These are phyloP conservation scores for Fusarium vanettenii DNA, from an alignment of 2,329 filamentous ascomycete genomes.

Conservation along the genomic window DNA sequence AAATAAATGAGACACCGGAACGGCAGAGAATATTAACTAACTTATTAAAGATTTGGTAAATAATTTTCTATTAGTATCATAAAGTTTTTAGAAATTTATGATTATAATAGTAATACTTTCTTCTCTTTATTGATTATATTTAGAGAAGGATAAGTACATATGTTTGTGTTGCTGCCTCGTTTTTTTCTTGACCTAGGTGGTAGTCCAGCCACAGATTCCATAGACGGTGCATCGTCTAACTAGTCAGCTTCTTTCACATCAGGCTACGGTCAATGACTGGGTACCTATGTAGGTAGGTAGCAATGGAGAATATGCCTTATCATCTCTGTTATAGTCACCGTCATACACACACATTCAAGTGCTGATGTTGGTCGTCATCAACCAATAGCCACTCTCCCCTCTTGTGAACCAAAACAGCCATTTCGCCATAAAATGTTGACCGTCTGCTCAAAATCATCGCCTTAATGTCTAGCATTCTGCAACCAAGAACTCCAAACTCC, in stretches of 20 bases:
- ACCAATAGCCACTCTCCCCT: conserved; percentile 26
- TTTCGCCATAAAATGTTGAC: conserved; percentile 17
- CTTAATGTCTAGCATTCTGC: conserved; percentile 16
- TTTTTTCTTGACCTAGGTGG: no score
- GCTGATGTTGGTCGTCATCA: conserved; percentile 26
- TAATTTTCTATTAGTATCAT: no score
- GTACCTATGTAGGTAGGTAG: background rate
- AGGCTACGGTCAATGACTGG: background rate
- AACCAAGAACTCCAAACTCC: conserved; percentile 42
- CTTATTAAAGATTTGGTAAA: no score
- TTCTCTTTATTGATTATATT: no score
- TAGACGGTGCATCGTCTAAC: background rate
- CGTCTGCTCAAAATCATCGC: conserved; percentile 8
- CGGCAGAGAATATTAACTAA: no score
- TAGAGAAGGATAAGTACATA: no score
- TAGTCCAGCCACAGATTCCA: background rate
- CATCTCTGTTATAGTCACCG: conserved; percentile 10
- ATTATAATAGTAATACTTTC: no score
- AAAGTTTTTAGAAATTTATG: no score
- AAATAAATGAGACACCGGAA: no score
- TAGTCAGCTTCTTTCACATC: background rate
- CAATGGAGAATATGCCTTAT: background rate
- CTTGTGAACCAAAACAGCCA: conserved; percentile 1
- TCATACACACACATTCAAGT: conserved; percentile 5
- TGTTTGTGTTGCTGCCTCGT: no score